Base-by-base conservation (phyloP, 805 yeast species). In the Wickerhamiella nectarea region DNA sequence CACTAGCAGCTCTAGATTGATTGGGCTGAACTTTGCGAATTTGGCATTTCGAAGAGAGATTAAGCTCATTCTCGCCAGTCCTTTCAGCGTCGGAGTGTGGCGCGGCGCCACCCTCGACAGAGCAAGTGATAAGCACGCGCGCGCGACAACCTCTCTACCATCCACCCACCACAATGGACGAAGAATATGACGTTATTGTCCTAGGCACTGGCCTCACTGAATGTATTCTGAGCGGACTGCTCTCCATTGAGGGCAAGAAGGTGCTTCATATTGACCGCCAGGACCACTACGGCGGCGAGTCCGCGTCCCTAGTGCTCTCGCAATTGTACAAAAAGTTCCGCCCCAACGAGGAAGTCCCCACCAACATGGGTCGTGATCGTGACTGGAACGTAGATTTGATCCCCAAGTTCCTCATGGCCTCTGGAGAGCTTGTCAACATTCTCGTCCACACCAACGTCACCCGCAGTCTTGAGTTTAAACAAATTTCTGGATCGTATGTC, bases 361-460 rank as follows among this genome's bases (percentile, higher is more conserved):
- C 76, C 50, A 80, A 78, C 48, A 73, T 78, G 50, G 97, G 98
- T 41, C 77, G 93, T 57, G 94, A 85, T 58, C 75, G 97, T 51
- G 97, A 91, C 62, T 91, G 97, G 96, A 86, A 93, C 64, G 91
- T 91, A 42, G 98, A 91, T 61, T 71, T 91, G 65, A 85, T 91
- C 57, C 98, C 98, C 36, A 91, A 91, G 66, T 87, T 91, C 55
- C 69, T 91, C 54, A 91, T 91, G 98, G 87, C 96, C 44, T 84
- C 86, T 59, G 98, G 98, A 34, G 98, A 89, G 61, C 74, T 91
- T 62, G 91, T 96, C 50, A 89, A 89, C 61, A 91, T 91, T 53
- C 73, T 91, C 53, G 86, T 84, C 28, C 95, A 89, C 62, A 91
- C 98, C 19, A 89, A 89, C 56, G 98, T 91, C 46, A 89, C 97